Percentiles rank a stretch among this genome's conserved stretches.
Conservation (phyloP, 148 eudicot species). For the Chenopodium suecicum region DNA sequence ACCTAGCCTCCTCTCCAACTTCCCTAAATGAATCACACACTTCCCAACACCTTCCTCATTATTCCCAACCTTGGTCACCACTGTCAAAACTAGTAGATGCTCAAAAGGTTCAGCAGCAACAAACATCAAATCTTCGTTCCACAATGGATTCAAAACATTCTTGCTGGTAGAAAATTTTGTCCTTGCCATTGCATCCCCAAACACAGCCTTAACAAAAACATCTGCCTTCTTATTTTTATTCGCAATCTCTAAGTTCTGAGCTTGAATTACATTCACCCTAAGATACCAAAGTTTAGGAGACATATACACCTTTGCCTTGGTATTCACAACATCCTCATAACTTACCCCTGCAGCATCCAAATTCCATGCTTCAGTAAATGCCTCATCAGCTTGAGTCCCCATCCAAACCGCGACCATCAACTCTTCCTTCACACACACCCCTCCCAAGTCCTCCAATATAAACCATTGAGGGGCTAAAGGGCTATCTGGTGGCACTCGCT, state of each 20-base stretch:
- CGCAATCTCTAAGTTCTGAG: slow-evolving; percentile 29
- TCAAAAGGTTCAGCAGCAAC: slow-evolving; percentile 42
- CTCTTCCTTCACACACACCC: slow-evolving; percentile 20
- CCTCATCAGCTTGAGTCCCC: slow-evolving; percentile 52
- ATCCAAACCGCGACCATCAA: slow-evolving; percentile 48
- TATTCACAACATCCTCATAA: slow-evolving; percentile 26
- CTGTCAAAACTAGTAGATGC: slow-evolving; percentile 31
- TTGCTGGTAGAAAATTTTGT: slow-evolving; percentile 22
- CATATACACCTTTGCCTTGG: slow-evolving; percentile 39
- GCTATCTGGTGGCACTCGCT: slow-evolving; percentile 38
- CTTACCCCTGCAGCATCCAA: slow-evolving; percentile 34
- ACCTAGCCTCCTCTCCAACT: slow-evolving; percentile 25
- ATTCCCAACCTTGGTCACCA: slow-evolving; percentile 33
- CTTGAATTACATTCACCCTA: slow-evolving; percentile 42
- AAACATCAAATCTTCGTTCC: slow-evolving; percentile 48
- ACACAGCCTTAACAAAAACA: slow-evolving; percentile 31
- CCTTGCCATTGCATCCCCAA: slow-evolving; percentile 20
- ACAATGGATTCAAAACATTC: slow-evolving; percentile 25
- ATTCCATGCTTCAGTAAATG: slow-evolving; percentile 44
- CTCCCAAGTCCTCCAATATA: slow-evolving; percentile 24
- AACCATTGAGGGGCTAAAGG: slow-evolving; percentile 50
- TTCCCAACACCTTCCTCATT: slow-evolving; percentile 38
- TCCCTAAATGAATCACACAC: slow-evolving; percentile 31
- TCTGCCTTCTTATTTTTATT: slow-evolving; percentile 29
- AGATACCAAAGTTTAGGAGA: slow-evolving; percentile 46